Base-by-base conservation (phyloP, 352 stramenopile species). In the Aphanomyces invadans region DNA sequence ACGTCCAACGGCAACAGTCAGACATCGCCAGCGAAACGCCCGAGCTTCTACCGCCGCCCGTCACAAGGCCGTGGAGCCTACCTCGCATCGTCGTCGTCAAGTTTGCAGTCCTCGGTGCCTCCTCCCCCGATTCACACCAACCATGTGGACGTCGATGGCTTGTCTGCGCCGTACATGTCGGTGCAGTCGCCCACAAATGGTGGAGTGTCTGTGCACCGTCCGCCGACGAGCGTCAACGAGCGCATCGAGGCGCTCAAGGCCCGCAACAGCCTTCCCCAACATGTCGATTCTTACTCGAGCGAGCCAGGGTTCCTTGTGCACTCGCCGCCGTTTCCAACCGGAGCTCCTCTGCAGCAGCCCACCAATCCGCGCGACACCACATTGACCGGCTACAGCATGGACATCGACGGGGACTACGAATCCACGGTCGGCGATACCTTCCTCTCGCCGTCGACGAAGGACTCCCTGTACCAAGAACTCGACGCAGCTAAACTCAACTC, bases 321-420 rank as follows among this genome's bases (percentile, higher is more conserved):
- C 44, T 9, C 44, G 12, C 12, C 12, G 5, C n/a, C n/a, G 44
- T 25, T 25, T n/a, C 44, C 44, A 23, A 42, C 36, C 36, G 7
- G 36, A 42, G 15, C 36, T 7, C 7, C 7, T 15, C 36, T 42
- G 36, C 36, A 7, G 36, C 15, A 42, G 7, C 36, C 19, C 12
- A 4, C 12, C 44, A 32, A 57, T 12, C 19, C 49, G 0, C 36
- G 38, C 23, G 55, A 64, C 55, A 51, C 55, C 23, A 64, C 36
- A 2, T 21, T 64, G 36, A 64, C 31, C 3, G 55, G 32, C 23
- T 45, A 64, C 38, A 64, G 36, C 55, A 52, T 64, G 21, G 55
- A 64, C 55, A 57, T 57, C 36, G 49, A 57, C 29, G 49, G 49
- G 21, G 49, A 57, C 29, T 57, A 57, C 49, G 49, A 57, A n/a